Conservation (phyloP, 495 filamentous ascomycete genomes). For the Penicillium odoratum region DNA sequence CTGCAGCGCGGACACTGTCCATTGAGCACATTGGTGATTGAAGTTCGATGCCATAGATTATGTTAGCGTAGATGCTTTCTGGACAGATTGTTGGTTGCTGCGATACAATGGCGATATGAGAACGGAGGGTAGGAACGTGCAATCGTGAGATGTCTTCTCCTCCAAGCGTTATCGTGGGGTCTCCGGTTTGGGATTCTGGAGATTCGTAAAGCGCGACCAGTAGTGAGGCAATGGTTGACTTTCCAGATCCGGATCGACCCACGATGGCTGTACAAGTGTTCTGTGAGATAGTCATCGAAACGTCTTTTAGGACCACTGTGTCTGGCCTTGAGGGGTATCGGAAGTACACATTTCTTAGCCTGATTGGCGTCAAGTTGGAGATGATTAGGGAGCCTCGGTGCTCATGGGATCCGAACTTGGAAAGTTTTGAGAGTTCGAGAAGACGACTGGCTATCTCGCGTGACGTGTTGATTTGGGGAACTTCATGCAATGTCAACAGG, state of each 20-base stretch:
- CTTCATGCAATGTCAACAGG: constrained; percentile 21
- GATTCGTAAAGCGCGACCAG: constrained; percentile 65
- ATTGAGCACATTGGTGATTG: constrained; percentile 35
- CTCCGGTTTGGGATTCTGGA: constrained; percentile 21
- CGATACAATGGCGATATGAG: constrained; percentile 70
- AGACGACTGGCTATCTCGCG: constrained; percentile 71
- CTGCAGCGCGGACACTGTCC: constrained; percentile 56
- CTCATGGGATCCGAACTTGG: constrained; percentile 58
- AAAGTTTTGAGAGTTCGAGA: constrained; percentile 67
- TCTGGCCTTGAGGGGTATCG: constrained; percentile 63
- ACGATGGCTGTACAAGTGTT: constrained; percentile 73
- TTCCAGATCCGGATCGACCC: constrained; percentile 81
- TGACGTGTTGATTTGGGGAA: constrained; percentile 78
- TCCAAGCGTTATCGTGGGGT: constrained; percentile 54
- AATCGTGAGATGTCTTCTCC: constrained; percentile 54
- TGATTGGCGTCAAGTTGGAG: constrained; percentile 57
- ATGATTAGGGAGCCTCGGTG: constrained; percentile 46
- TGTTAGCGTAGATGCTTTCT: constrained; percentile 70
- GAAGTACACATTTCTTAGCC: constrained; percentile 61
- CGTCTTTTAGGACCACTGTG: constrained; percentile 52
- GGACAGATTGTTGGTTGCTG: constrained; percentile 81
- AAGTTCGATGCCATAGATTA: constrained; percentile 68
- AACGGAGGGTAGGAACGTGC: constrained; percentile 64
- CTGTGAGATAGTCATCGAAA: constrained; percentile 59
- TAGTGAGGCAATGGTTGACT: constrained; percentile 80